These are phyloP conservation scores for Sedum album DNA, from an alignment of 164 flowering plant genomes.

Conservation along the genomic window DNA sequence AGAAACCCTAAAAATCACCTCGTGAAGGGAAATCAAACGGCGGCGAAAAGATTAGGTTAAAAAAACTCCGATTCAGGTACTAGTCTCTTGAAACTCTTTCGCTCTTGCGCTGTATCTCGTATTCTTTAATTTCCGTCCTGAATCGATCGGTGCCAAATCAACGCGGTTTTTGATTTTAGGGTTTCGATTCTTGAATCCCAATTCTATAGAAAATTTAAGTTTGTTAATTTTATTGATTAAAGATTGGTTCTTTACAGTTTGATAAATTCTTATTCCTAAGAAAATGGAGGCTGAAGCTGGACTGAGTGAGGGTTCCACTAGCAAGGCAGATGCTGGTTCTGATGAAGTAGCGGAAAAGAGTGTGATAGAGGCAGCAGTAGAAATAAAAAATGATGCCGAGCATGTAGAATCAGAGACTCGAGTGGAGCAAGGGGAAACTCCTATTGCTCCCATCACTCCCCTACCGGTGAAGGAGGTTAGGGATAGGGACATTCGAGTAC, in stretches of 20 bases:
- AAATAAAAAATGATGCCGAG: neutral
- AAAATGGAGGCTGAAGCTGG: neutral
- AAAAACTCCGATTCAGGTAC: too few species aligned
- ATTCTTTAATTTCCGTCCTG: too few species aligned
- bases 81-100: too few species aligned
- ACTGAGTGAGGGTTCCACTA: neutral
- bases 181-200: too few species aligned
- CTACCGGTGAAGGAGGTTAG: constrained; percentile 23
- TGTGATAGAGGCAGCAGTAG: neutral
- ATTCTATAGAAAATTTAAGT: too few species aligned
- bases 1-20: too few species aligned
- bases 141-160: too few species aligned
- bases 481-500: constrained; percentile 18
- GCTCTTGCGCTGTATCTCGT: too few species aligned
- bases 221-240: neutral
- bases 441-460: constrained; percentile 39
- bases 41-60: too few species aligned
- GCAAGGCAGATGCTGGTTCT: neutral
- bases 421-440: constrained; percentile 1
- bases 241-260: neutral
- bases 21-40: too few species aligned
- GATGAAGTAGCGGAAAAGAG: neutral
- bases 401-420: neutral
- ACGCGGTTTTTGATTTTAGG: too few species aligned
- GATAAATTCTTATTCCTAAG: neutral